Conservation (phyloP, 805 yeast species). For the Kazachstania kunashirensis region DNA sequence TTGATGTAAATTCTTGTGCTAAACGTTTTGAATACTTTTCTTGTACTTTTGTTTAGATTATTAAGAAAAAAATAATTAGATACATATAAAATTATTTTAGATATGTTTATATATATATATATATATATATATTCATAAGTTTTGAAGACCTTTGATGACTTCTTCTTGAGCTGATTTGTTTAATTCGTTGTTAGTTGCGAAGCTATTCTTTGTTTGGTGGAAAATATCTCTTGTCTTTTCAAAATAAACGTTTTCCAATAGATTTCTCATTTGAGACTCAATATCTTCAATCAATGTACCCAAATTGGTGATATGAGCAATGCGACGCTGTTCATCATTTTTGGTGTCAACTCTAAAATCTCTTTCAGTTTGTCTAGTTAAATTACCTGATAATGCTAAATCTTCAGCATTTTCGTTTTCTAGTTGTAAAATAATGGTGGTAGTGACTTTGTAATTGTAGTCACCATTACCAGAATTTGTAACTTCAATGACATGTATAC, state of each 20-base stretch:
- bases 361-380: slow-evolving; percentile 74
- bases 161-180: slow-evolving; percentile 29
- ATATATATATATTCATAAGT: no score
- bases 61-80: no score
- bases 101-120: no score
- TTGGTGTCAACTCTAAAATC: slow-evolving; percentile 28
- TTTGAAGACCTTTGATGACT: slow-evolving; percentile 30
- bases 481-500: slow-evolving; percentile 86
- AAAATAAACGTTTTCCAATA: slow-evolving; percentile 87
- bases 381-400: slow-evolving; percentile 61
- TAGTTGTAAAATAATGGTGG: slow-evolving; percentile 78
- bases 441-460: slow-evolving; percentile 62
- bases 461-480: slow-evolving; percentile 30
- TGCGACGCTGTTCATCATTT: slow-evolving; percentile 28
- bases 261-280: slow-evolving; percentile 76
- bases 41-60: no score
- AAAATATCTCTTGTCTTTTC: slow-evolving; percentile 88
- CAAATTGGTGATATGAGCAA: slow-evolving; percentile 73
- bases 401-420: slow-evolving; percentile 23
- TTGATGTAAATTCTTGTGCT: no score
- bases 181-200: slow-evolving; percentile 11
- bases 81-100: no score
- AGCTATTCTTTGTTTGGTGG: slow-evolving; percentile 48
- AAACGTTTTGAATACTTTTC: no score
- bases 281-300: slow-evolving; percentile 82